Percentiles rank a stretch among this genome's conserved stretches.
Evolutionary conservation across 176 grass and related monocot species (phyloP).

Genomic region (Zizania latifolia): DNA sequence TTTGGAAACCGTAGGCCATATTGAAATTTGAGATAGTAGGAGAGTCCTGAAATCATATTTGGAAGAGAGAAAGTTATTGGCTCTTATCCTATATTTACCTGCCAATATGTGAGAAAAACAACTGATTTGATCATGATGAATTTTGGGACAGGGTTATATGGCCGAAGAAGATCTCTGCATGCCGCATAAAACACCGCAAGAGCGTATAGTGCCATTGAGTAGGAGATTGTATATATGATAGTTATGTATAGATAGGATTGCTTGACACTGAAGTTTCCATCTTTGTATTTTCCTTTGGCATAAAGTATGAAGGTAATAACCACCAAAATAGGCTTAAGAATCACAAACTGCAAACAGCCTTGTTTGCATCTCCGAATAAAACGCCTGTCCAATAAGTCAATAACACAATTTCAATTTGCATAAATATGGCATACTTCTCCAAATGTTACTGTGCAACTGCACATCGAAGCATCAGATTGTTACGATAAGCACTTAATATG

Average conservation of each 20-base stretch:
- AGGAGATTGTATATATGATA: slow-evolving; percentile 92
- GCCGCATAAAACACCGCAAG: slow-evolving; percentile 92
- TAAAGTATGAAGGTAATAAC: slow-evolving; percentile 97
- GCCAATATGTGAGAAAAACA: slow-evolving; percentile 99
- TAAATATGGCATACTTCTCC: background rate
- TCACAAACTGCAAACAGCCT: slow-evolving; percentile 97
- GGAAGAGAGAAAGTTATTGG: background rate
- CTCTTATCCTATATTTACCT: slow-evolving; percentile 43
- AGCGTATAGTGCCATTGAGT: slow-evolving; percentile 85
- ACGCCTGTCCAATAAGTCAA: slow-evolving; percentile 55
- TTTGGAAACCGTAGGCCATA: background rate
- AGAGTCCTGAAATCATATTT: background rate
- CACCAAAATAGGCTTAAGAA: slow-evolving; percentile 96
- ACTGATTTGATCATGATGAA: slow-evolving; percentile 98
- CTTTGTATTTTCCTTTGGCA: slow-evolving; percentile 82
- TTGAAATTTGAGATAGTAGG: background rate
- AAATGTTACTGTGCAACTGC: background rate
- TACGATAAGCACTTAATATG: slow-evolving; percentile 5
- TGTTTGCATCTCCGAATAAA: slow-evolving; percentile 99
- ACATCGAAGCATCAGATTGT: background rate
- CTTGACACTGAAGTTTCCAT: slow-evolving; percentile 92
- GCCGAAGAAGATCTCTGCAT: slow-evolving; percentile 80
- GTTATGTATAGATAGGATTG: slow-evolving; percentile 98
- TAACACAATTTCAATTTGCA: slow-evolving; percentile 11
- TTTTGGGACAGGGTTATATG: slow-evolving; percentile 93